phyloP scores from a whole-genome alignment of 345 rosid species.

The Euphorbia lathyris region DNA sequence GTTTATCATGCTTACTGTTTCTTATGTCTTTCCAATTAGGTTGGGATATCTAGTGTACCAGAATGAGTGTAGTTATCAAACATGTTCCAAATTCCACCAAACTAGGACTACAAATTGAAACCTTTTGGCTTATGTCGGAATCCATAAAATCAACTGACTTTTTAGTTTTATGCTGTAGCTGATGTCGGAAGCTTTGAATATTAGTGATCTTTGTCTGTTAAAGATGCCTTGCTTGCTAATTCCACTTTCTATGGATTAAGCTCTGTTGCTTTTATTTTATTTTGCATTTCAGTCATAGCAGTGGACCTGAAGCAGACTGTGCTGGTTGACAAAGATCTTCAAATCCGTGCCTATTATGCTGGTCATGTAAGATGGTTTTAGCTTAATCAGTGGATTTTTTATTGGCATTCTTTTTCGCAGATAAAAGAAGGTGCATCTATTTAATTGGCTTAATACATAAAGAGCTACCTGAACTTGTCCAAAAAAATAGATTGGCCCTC shows the following conservation, averaged over 20 bases:
- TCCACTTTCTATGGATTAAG: not conserved
- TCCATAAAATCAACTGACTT: not conserved
- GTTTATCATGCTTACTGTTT: too few relatives aligned
- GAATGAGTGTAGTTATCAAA: too few relatives aligned
- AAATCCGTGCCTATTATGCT: conserved; percentile 90
- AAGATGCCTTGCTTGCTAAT: not conserved
- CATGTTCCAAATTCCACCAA: too few relatives aligned
- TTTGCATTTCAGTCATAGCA: conserved; percentile 55
- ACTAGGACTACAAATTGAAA: not conserved
- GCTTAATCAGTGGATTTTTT: conserved; percentile 4
- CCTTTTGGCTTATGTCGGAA: not conserved
- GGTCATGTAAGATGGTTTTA: conserved; percentile 70
- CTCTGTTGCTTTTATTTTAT: conserved; percentile 3
- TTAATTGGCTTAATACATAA: too few relatives aligned
- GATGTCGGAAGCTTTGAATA: not conserved
- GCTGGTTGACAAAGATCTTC: conserved; percentile 85
- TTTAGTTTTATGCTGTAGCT: not conserved
- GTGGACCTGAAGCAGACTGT: conserved; percentile 91
- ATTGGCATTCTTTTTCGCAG: conserved; percentile 7
- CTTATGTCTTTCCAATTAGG: too few relatives aligned
- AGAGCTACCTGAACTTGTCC: too few relatives aligned
- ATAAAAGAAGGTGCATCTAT: not conserved
- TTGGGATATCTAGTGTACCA: too few relatives aligned
- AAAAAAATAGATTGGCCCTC: too few relatives aligned
- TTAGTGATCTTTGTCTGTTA: conserved; percentile 1